Conservation (phyloP, 768 basidiomycete genomes). For the Erythrobasidium yunnanense region DNA sequence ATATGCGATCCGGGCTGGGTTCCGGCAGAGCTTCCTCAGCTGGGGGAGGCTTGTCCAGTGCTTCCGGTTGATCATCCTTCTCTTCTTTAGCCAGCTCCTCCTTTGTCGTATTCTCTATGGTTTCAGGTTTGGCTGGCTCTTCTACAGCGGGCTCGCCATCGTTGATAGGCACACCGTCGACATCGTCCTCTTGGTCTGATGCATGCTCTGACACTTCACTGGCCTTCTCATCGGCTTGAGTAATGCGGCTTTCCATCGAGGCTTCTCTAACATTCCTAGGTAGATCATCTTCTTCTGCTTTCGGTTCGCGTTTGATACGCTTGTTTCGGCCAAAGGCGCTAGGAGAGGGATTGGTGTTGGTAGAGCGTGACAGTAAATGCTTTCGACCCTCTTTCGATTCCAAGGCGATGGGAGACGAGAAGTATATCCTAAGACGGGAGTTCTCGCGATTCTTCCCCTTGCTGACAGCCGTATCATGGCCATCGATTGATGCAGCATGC, state of each 20-base stretch:
- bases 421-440: not conserved
- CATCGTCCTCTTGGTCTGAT: too few relatives aligned
- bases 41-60: not conserved
- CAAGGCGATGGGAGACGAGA: not conserved
- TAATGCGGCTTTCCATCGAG: too few relatives aligned
- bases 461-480: too few relatives aligned
- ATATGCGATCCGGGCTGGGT: constrained; percentile 48
- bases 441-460: not conserved
- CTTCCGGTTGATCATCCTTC: not conserved
- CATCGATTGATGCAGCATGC: too few relatives aligned
- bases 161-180: too few relatives aligned
- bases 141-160: too few relatives aligned
- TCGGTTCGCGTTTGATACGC: not conserved
- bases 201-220: too few relatives aligned
- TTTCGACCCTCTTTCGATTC: not conserved
- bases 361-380: not conserved
- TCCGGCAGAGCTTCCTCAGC: not conserved
- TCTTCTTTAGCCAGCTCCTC: not conserved
- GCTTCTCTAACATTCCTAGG: too few relatives aligned
- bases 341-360: not conserved
- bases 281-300: too few relatives aligned
- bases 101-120: too few relatives aligned
- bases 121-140: too few relatives aligned
- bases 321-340: not conserved
- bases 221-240: too few relatives aligned